Base-by-base conservation (phyloP, 2,329 filamentous ascomycete species). In the Claviceps purpurea region DNA sequence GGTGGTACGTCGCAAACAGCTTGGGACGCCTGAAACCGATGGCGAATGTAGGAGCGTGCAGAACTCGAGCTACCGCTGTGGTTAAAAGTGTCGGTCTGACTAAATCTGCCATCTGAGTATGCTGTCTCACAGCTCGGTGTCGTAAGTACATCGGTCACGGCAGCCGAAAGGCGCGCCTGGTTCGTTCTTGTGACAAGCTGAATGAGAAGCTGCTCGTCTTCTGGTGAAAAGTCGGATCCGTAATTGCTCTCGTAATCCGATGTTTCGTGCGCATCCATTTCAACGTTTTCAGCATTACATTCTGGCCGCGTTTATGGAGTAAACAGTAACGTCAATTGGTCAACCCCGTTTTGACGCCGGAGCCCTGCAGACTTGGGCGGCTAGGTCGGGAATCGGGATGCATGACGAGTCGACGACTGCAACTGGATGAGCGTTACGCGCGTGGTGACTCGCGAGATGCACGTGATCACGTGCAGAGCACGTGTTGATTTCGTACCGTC, bases 181-280 rank as follows among this genome's bases (percentile, higher is more conserved):
- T 55, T 54, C 38, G 52, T 40, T 42, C 61, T 54, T 14, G 63
- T 58, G 46, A 61, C 61, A 41, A 71, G 60, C 49, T 67, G 54
- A 50, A 64, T 59, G 16, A 75, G 58, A 45, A 70, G 55, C 42
- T 69, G 58, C 54, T 77, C 74, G 34, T 77, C 73, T 30, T 76
- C 73, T 1, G 62, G 56, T 2, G 72, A 70, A 44, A 75, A 64
- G 56, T 75, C 70, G 58, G 73, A 75, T 53, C 66, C 70, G 60
- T 72, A 76, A 44, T 75, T 71, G 57, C 64, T 67, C 56, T 72
- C 68, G 20, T 20, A 13, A 16, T 52, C 50, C 48, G 34, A 26
- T n/a, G n/a, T 34, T 37, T 41, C 24, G 20, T 51, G 49, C 13
- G n/a, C 24, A 37, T 42, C 48, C 53, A 55, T 54, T 22, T 54